phyloP scores from a whole-genome alignment of 306 rosid genomes.

The Arachis hypogaea region DNA sequence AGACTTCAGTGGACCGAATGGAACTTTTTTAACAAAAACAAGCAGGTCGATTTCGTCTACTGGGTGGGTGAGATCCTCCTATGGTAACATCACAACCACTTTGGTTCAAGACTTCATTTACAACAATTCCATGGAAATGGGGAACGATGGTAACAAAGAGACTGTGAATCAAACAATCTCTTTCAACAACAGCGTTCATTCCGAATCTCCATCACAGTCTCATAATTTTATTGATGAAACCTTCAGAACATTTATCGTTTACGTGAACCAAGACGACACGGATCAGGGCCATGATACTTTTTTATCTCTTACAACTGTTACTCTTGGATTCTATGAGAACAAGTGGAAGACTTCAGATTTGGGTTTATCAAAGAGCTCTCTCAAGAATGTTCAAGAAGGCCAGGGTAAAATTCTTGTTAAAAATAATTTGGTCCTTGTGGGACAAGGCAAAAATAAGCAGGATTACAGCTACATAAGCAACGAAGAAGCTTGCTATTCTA shows the following conservation, averaged over 20 bases:
- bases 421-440: slow-evolving; percentile 57
- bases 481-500: slow-evolving; percentile 55
- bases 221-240: slow-evolving; percentile 43
- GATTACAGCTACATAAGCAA: slow-evolving; percentile 54
- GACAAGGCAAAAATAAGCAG: slow-evolving; percentile 73
- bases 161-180: slow-evolving; percentile 62
- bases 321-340: slow-evolving; percentile 63
- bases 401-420: slow-evolving; percentile 62
- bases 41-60: slow-evolving; percentile 58
- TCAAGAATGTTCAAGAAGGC: slow-evolving; percentile 69
- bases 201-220: slow-evolving; percentile 41
- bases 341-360: slow-evolving; percentile 33
- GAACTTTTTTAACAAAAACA: slow-evolving; percentile 61
- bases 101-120: slow-evolving; percentile 58
- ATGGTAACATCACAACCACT: slow-evolving; percentile 67
- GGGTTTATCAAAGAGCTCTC: slow-evolving; percentile 54
- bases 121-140: slow-evolving; percentile 60
- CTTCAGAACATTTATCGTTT: slow-evolving; percentile 50
- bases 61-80: slow-evolving; percentile 83
- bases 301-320: slow-evolving; percentile 48
- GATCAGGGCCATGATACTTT: slow-evolving; percentile 45
- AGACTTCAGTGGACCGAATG: slow-evolving; percentile 66
- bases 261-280: slow-evolving; percentile 43
- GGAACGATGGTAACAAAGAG: slow-evolving; percentile 56
- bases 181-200: slow-evolving; percentile 50